phyloP scores from a whole-genome alignment of 2,329 filamentous ascomycete genomes.

The Coniella lustricola region DNA sequence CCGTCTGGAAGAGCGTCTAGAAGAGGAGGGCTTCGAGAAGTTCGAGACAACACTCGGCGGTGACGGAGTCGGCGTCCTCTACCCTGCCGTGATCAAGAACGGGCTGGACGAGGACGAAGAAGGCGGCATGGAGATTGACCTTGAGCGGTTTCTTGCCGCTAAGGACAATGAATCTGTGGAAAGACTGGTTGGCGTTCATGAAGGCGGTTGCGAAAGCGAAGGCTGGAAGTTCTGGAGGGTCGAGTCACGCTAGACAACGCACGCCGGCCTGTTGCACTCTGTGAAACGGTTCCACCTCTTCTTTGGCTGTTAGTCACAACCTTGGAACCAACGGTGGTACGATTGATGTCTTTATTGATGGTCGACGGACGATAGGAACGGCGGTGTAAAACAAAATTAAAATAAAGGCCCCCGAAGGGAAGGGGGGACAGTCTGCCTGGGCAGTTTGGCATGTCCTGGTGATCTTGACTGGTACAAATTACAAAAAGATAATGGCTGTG shows the following conservation, averaged over 20 bases:
- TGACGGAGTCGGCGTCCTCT: slow-evolving; percentile 88
- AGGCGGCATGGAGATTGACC: slow-evolving; percentile 86
- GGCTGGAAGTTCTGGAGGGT: slow-evolving; percentile 85
- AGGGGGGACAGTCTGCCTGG: background rate
- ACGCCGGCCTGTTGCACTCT: background rate
- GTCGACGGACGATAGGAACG: no score
- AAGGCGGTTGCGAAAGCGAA: slow-evolving; percentile 59
- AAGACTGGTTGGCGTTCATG: slow-evolving; percentile 72
- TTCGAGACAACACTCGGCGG: slow-evolving; percentile 89
- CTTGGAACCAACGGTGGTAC: no score
- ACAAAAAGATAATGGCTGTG: background rate
- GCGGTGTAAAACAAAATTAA: no score
- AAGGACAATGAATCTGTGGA: slow-evolving; percentile 82
- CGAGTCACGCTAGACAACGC: slow-evolving; percentile 35
- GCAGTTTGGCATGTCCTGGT: background rate
- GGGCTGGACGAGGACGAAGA: slow-evolving; percentile 69
- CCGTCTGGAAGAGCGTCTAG: slow-evolving; percentile 58
- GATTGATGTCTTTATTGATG: no score
- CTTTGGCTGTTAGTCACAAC: no score
- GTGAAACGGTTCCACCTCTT: background rate
- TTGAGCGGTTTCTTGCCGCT: slow-evolving; percentile 75
- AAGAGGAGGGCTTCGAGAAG: slow-evolving; percentile 67
- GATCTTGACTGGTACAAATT: background rate
- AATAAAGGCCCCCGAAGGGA: no score
- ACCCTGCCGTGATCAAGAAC: slow-evolving; percentile 85